Evolutionary conservation across 2,329 filamentous ascomycete species (phyloP).

Genomic region (Aplosporella prunicola): DNA sequence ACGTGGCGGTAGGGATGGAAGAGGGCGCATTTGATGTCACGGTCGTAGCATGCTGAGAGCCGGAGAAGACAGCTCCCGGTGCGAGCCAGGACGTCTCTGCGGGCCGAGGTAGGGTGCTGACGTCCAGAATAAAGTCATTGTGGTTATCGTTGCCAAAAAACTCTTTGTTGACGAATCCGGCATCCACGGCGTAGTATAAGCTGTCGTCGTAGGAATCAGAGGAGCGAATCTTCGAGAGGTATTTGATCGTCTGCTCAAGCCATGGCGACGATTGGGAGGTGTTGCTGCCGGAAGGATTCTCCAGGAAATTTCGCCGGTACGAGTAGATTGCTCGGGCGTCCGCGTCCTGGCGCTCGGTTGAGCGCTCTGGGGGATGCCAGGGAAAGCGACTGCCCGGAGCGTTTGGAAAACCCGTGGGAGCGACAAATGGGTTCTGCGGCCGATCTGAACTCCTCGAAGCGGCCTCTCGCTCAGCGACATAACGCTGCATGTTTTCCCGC

Average conservation of each 20-base stretch:
- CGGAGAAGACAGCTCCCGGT: slow-evolving; percentile 51
- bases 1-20: slow-evolving; percentile 11
- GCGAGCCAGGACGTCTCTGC: slow-evolving; percentile 51
- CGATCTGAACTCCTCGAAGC: slow-evolving; percentile 13
- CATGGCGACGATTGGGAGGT: slow-evolving; percentile 23
- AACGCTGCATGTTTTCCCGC: slow-evolving; percentile 30
- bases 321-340: slow-evolving; percentile 17
- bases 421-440: neutral
- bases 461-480: slow-evolving; percentile 31
- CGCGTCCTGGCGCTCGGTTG: slow-evolving; percentile 10
- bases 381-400: slow-evolving; percentile 2
- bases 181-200: slow-evolving; percentile 43
- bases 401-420: no score
- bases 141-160: slow-evolving; percentile 43
- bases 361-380: slow-evolving; percentile 2
- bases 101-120: slow-evolving; percentile 42
- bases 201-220: slow-evolving; percentile 46
- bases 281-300: slow-evolving; percentile 16
- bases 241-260: slow-evolving; percentile 51
- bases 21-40: slow-evolving; percentile 19
- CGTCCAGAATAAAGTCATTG: slow-evolving; percentile 51
- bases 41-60: slow-evolving; percentile 49
- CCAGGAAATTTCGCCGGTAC: slow-evolving; percentile 21
- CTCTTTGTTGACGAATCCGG: slow-evolving; percentile 44
- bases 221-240: slow-evolving; percentile 49